These are phyloP conservation scores for Chamaenerion angustifolium DNA, from an alignment of 345 rosid genomes.

Conservation along the genomic window DNA sequence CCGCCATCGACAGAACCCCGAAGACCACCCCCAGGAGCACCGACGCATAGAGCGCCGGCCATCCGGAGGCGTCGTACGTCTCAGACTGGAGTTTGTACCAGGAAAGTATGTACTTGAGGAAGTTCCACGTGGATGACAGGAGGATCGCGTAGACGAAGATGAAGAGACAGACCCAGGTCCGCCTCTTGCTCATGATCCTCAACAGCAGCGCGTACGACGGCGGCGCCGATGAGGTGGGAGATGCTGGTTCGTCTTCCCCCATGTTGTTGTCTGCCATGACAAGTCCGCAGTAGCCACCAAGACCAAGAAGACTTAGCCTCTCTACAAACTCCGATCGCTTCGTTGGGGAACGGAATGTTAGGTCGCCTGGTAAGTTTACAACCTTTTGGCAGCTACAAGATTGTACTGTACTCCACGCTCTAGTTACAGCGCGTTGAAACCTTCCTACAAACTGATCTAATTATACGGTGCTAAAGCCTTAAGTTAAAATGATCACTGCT, in stretches of 20 bases:
- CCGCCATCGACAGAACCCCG: constrained; percentile 74
- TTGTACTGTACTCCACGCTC: too few relatives aligned
- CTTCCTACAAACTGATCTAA: too few relatives aligned
- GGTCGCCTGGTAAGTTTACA: too few relatives aligned
- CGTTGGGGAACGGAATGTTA: too few relatives aligned
- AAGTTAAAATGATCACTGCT: too few relatives aligned
- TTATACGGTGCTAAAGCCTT: too few relatives aligned
- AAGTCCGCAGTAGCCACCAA: too few relatives aligned
- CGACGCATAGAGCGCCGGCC: constrained; percentile 89
- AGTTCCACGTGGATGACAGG: constrained; percentile 61
- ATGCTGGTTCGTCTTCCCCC: constrained; percentile 7
- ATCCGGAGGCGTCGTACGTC: constrained; percentile 16
- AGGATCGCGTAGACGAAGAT: constrained; percentile 61
- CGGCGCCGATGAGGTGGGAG: constrained; percentile 10
- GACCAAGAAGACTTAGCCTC: too few relatives aligned
- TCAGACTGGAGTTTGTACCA: constrained; percentile 49
- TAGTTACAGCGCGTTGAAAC: too few relatives aligned
- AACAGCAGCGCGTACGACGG: constrained; percentile 40
- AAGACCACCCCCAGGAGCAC: constrained; percentile 76
- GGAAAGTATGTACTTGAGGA: constrained; percentile 50
- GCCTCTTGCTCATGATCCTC: constrained; percentile 74
- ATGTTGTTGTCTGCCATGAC: constrained; percentile 2
- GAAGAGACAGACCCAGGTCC: constrained; percentile 86
- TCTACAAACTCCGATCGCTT: too few relatives aligned
- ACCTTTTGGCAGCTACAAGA: too few relatives aligned